Base-by-base conservation (phyloP, 2,329 filamentous ascomycete genomes). In the Rugonectria rugulosa region DNA sequence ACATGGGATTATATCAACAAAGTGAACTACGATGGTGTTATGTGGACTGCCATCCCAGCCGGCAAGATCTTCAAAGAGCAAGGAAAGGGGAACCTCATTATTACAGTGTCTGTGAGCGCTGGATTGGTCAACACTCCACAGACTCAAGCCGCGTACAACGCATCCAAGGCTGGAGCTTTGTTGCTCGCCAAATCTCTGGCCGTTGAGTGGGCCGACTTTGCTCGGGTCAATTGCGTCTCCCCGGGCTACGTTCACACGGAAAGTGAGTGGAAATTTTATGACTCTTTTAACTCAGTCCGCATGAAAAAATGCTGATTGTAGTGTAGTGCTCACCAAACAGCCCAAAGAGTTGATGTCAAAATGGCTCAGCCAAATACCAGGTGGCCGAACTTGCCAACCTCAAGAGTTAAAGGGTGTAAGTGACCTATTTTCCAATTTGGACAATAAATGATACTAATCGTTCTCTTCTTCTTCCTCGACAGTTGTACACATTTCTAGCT, bases 171-270 rank as follows among this genome's bases (percentile, higher is more conserved):
- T 1, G 76, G 70, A 0, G 72, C 74, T 1, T 66, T 75, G 1
- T 74, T 76, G 31, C 61, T 78, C 10, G 83, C 82, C 75, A 86
- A 83, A 69, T 86, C 82, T 26, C 75, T 91, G 20, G 86, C 88
- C 1, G 81, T 90, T n/a, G 88, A 91, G 72, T 91, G 88, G 88
- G 82, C 86, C 8, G 82, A 81, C 43, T 90, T 88, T 67, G 88
- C 88, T 3, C 79, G 88, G 23, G 84, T 81, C 55, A 91, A 91
- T 70, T 83, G 81, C n/a, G 75, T 91, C 32, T 88, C 84, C 1
- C 88, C 88, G 0, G 87, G 88, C 21, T 56, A 42, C 4, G 24
- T 56, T 5, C 21, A 56, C 14, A 56, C 53, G 1, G 36, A 51
- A 14, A 56, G 53, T 56, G 15, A 24, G 49, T 15, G 12, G 12